Evolutionary conservation across 2,329 filamentous ascomycete species (phyloP), one percentile per base, ranked within the genome.

Genomic region (Nigrospora sphaerica): DNA sequence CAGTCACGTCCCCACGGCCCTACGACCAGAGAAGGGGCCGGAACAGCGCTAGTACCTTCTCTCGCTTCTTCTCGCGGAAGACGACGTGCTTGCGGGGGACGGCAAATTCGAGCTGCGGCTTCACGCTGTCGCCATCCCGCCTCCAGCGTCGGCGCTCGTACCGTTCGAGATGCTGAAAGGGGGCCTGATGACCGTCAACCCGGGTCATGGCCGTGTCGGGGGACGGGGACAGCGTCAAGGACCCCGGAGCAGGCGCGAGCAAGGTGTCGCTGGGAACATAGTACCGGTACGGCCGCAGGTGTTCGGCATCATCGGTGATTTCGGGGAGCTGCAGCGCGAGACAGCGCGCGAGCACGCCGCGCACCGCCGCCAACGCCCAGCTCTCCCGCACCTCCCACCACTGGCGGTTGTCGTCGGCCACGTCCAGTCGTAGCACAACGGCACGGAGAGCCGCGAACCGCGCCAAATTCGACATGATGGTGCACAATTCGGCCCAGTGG

Each of bases 371-470:
- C 3, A 57, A 42, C 6, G 44, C 49, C 53, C 55, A 57, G 39
- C 50, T 50, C 49, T 59, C 55, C 42, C 55, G 55, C 9, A 57
- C 55, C 39, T 56, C 46, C 46, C 51, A 52, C 56, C 56, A 59
- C 16, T 46, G 39, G 11, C 48, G 45, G 19, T 47, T 33, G 23
- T 41, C 41, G 28, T 47, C 52, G 11, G 45, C 45, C 4, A 58
- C 40, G 31, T 51, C 54, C 3, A 59, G 52, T 6, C 56, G 52
- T 7, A 57, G 34, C 5, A 38, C 39, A 11, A 57, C 50, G 12
- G 38, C 42, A 13, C 39, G 44, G 12, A 59, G 44, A 7, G 49
- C 43, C 11, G 45, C 43, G 44, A 56, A 55, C 38, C 53, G 52
- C 32, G 46, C 53, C 12, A 56, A 46, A 41, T 57, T 42, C 3